Evolutionary conservation across 2,329 filamentous ascomycete genomes (phyloP), one percentile per base, ranked within the genome.

Genomic region (Pseudopithomyces chartarum): DNA sequence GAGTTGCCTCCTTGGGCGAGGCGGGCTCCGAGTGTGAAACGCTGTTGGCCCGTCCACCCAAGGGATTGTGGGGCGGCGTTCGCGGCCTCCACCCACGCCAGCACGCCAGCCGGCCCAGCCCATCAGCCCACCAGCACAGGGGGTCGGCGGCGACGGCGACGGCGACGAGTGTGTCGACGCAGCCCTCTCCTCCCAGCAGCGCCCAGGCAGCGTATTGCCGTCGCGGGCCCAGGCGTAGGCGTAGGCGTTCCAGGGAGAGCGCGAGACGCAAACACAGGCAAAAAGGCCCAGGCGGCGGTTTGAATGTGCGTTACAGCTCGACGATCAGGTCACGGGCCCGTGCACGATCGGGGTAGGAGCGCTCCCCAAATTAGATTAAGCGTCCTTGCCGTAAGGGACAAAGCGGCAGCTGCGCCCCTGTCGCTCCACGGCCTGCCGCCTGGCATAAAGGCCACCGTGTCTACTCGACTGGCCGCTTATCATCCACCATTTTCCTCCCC

Each of bases 401-500:
- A 60, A 56, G 56, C 54, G 50, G 45, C 17, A 29, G 17, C 54
- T 55, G 38, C 49, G 54, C 60, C 57, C 60, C 63, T 51, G 48
- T 26, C 34, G 34, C 47, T 17, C 59, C 65, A 58, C 49, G 50
- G 56, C 57, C 44, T 51, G 61, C 56, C 63, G 64, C 67, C 68
- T 72, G 62, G 55, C 67, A 73, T 73, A 74, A 75, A 73, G 65
- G 65, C 67, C 66, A 58, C 62, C 62, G 52, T 69, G 68, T 71
- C 71, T 70, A 73, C 70, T 52, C 68, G 60, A 55, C 61, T 54
- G 55, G 51, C 61, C 55, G 56, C 54, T 64, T 68, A 69, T 68
- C 62, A 71, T 65, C 63, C 57, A 36, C 32, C 12, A 23, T 20
- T 48, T 58, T 56, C 62, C 60, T 58, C 64, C 64, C 66, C 67